phyloP scores from a whole-genome alignment of 345 rosid species.

The Syzygium aromaticum region DNA sequence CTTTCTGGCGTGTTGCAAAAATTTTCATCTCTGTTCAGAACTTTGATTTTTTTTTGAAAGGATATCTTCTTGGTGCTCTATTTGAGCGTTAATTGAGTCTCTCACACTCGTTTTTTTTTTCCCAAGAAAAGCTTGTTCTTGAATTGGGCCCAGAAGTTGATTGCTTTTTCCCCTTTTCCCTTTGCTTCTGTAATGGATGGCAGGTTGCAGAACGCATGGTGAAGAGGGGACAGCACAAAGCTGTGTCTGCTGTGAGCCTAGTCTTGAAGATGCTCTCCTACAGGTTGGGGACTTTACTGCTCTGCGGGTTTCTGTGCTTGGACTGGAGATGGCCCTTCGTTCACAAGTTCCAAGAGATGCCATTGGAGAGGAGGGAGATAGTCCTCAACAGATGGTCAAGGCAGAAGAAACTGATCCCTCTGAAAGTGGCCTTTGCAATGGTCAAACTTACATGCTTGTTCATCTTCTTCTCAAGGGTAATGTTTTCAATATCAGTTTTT shows the following conservation, averaged over 20 bases:
- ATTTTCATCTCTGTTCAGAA: neutral
- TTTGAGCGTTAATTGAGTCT: neutral
- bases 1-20: neutral
- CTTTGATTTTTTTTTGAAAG: neutral
- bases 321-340: slow-evolving; percentile 60
- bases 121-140: neutral
- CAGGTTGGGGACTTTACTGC: slow-evolving; percentile 59
- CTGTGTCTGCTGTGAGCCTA: slow-evolving; percentile 24
- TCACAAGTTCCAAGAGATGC: slow-evolving; percentile 52
- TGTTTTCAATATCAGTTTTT: neutral
- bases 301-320: slow-evolving; percentile 54
- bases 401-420: slow-evolving; percentile 18
- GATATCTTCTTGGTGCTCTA: neutral
- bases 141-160: neutral
- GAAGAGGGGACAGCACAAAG: slow-evolving; percentile 25
- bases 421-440: slow-evolving; percentile 41
- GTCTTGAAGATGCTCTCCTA: slow-evolving; percentile 41
- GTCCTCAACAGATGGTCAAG: slow-evolving; percentile 53
- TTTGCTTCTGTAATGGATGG: neutral
- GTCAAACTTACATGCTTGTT: slow-evolving; percentile 35
- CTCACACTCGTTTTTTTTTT: neutral
- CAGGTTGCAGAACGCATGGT: slow-evolving; percentile 69
- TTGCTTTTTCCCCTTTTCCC: neutral
- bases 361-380: slow-evolving; percentile 48
- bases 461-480: slow-evolving; percentile 7